These are phyloP conservation scores for Trametes cingulata DNA, from an alignment of 768 basidiomycete genomes.

Conservation along the genomic window DNA sequence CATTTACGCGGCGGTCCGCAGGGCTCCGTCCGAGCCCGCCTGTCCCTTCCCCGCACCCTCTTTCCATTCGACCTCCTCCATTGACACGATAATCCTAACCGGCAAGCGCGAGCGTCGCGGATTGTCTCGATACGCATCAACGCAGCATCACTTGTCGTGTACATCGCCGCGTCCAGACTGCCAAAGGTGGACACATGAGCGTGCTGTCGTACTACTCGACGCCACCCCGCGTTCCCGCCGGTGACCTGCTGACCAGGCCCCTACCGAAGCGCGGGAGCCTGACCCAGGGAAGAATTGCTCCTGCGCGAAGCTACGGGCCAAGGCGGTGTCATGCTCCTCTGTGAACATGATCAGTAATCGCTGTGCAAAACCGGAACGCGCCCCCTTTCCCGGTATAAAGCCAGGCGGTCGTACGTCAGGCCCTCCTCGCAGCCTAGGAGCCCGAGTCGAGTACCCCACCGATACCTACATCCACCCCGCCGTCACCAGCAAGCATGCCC, in stretches of 20 bases:
- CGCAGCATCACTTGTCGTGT: constrained; percentile 3
- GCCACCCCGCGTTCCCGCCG: constrained; percentile 15
- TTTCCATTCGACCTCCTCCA: neutral
- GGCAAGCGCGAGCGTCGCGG: neutral
- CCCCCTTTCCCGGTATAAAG: constrained; percentile 15
- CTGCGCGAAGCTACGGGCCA: constrained; percentile 1
- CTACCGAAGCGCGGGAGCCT: constrained; percentile 9
- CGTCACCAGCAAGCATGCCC: constrained; percentile 37
- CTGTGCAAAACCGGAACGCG: neutral
- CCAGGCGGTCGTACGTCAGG: neutral
- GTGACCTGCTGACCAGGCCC: constrained; percentile 13
- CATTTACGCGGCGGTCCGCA: constrained; percentile 17
- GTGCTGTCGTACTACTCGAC: constrained; percentile 1
- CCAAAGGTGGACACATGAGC: constrained; percentile 12
- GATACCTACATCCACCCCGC: neutral
- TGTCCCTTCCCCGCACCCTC: neutral
- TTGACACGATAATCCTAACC: neutral
- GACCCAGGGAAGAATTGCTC: constrained; percentile 6
- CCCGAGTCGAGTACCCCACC: neutral
- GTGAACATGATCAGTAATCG: constrained; percentile 19
- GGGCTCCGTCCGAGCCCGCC: neutral
- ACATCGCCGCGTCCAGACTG: constrained; percentile 6
- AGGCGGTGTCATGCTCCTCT: constrained; percentile 5
- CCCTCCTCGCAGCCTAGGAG: neutral
- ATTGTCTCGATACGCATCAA: constrained; percentile 4